Evolutionary conservation across 345 rosid species (phyloP).

Genomic region (Citrus inodora): DNA sequence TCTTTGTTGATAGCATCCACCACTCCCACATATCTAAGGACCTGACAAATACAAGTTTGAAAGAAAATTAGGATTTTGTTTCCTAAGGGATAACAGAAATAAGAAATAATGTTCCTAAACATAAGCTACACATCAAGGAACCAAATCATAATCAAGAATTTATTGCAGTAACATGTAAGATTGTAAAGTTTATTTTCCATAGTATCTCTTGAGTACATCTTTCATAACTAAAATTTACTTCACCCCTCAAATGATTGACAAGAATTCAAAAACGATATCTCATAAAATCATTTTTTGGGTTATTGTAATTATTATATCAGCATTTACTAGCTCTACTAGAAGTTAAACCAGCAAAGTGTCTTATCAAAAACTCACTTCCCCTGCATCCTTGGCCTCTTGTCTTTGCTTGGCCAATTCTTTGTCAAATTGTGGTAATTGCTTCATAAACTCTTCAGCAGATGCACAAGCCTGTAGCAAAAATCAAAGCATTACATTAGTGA

Average conservation of each 20-base stretch:
- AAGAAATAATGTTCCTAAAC: neutral
- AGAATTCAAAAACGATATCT: neutral
- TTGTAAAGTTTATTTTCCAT: neutral
- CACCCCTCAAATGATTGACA: neutral
- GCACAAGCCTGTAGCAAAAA: slow-evolving; percentile 46
- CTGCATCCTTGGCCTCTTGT: slow-evolving; percentile 69
- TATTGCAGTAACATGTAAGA: neutral
- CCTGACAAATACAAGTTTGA: slow-evolving; percentile 37
- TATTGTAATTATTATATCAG: neutral
- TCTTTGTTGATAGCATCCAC: slow-evolving; percentile 60
- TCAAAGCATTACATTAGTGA: slow-evolving; percentile 4
- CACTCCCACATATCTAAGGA: slow-evolving; percentile 88
- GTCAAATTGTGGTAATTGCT: slow-evolving; percentile 69
- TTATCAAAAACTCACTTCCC: slow-evolving; percentile 60
- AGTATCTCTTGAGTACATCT: neutral
- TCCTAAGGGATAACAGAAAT: neutral
- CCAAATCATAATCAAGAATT: neutral
- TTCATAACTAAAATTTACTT: neutral
- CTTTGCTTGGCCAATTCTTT: slow-evolving; percentile 57
- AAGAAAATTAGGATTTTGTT: neutral
- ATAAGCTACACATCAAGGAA: neutral
- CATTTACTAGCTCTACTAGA: too few species aligned
- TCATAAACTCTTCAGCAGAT: slow-evolving; percentile 86
- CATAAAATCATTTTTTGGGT: neutral
- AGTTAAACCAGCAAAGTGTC: neutral